A percentile compares a stretch with the other conserved stretches of the same genome.
These are phyloP conservation scores for Metarhizium humberi DNA, from an alignment of 2,329 filamentous ascomycete genomes.

Conservation along the genomic window DNA sequence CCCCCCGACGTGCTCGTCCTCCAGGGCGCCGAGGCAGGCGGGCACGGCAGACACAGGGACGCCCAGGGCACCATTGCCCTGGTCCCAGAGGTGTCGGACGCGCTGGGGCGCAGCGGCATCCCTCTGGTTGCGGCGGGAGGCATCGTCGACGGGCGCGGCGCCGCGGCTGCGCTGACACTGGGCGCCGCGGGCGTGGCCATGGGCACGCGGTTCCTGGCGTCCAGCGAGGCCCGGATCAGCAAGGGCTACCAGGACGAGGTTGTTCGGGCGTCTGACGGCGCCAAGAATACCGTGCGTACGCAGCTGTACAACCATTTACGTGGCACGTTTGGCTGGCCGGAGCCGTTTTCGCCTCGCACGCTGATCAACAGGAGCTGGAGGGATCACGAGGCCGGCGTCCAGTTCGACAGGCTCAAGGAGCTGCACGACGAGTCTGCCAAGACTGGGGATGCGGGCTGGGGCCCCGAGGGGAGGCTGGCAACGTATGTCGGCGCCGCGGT, in stretches of 20 bases:
- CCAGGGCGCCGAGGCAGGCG: slow-evolving; percentile 45
- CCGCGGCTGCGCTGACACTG: slow-evolving; percentile 38
- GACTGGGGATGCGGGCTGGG: slow-evolving; percentile 35
- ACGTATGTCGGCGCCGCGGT: slow-evolving; percentile 39
- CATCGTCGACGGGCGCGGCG: slow-evolving; percentile 40
- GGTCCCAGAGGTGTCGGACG: slow-evolving; percentile 39
- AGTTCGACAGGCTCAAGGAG: slow-evolving; percentile 35
- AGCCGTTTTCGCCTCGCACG: slow-evolving; percentile 28
- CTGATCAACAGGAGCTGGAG: slow-evolving; percentile 28
- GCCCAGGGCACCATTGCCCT: slow-evolving; percentile 36
- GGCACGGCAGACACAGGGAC: slow-evolving; percentile 36
- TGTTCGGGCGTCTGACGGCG: slow-evolving; percentile 29
- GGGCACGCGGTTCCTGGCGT: slow-evolving; percentile 55
- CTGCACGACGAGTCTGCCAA: slow-evolving; percentile 30
- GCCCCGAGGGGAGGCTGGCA: slow-evolving; percentile 35
- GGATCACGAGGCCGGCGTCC: slow-evolving; percentile 23
- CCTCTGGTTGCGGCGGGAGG: slow-evolving; percentile 43
- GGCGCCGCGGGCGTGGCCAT: slow-evolving; percentile 47
- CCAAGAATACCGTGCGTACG: slow-evolving; percentile 28
- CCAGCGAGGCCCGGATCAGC: slow-evolving; percentile 27
- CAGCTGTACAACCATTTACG: slow-evolving; percentile 34
- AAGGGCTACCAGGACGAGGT: slow-evolving; percentile 33
- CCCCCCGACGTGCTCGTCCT: slow-evolving; percentile 41
- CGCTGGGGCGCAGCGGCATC: slow-evolving; percentile 23
- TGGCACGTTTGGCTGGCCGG: slow-evolving; percentile 33